Conservation (phyloP, 305 asterid species). For the Nicotiana rustica region DNA sequence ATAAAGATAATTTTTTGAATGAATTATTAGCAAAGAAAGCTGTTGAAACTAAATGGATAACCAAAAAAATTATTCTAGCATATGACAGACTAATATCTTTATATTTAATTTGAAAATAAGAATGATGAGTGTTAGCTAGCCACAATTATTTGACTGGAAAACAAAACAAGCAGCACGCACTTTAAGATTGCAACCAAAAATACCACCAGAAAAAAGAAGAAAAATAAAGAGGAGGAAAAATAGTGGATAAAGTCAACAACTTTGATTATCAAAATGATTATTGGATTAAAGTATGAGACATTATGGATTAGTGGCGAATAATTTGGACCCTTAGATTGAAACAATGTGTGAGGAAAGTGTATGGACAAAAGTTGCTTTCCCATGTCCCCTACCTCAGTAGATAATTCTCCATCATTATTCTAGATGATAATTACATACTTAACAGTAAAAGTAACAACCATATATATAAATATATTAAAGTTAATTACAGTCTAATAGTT, state of each 20-base stretch:
- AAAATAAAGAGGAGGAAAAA: neutral
- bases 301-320: neutral
- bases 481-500: too few relatives aligned
- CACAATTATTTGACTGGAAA: neutral
- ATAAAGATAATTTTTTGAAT: neutral
- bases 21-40: neutral
- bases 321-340: conserved; percentile 22
- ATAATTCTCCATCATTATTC: conserved; percentile 9
- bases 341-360: conserved; percentile 29
- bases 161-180: neutral
- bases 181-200: conserved; percentile 19
- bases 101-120: neutral
- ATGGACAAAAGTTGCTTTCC: conserved; percentile 32
- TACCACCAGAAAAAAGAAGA: neutral
- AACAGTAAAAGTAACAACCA: too few relatives aligned
- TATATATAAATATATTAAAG: too few relatives aligned
- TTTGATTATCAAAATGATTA: conserved; percentile 12
- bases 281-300: neutral
- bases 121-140: neutral
- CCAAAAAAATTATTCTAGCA: neutral
- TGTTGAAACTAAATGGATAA: neutral
- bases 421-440: too few relatives aligned
- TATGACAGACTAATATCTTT: neutral
- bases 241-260: conserved; percentile 37
- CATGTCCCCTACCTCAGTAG: neutral